Conservation (phyloP, 2,329 filamentous ascomycete genomes). For the Phialophora verrucosa region DNA sequence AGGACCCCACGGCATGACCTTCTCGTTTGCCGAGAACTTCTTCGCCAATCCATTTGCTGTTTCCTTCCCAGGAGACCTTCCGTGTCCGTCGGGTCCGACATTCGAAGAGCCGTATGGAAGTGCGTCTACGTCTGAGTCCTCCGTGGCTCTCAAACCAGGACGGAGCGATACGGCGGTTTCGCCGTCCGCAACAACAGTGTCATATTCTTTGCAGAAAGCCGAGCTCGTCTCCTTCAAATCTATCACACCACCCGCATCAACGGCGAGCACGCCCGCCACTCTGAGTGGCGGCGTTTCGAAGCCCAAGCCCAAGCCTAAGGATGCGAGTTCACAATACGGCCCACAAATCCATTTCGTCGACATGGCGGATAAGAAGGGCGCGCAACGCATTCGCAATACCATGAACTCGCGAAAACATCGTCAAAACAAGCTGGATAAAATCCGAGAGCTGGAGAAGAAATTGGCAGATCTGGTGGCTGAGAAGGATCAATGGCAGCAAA, state of each 20-base stretch:
- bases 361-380: constrained; percentile 38
- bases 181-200: background rate
- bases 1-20: constrained; percentile 2
- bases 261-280: constrained; percentile 1
- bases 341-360: constrained; percentile 38
- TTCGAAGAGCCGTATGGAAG: constrained; percentile 1
- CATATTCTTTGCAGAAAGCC: background rate
- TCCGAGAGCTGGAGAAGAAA: constrained; percentile 38
- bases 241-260: constrained; percentile 7
- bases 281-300: background rate
- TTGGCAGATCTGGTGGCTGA: constrained; percentile 33
- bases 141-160: background rate
- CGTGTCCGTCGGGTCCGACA: constrained; percentile 24
- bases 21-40: constrained; percentile 32
- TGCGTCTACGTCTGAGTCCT: background rate
- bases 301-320: background rate
- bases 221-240: background rate
- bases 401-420: constrained; percentile 39
- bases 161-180: background rate
- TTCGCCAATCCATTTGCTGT: constrained; percentile 37
- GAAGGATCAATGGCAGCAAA: constrained; percentile 30
- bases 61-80: constrained; percentile 36
- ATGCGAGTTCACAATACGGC: constrained; percentile 7
- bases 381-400: constrained; percentile 37
- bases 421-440: constrained; percentile 39